Base-by-base conservation (phyloP, 306 rosid genomes). In the Carpinus fangiana region DNA sequence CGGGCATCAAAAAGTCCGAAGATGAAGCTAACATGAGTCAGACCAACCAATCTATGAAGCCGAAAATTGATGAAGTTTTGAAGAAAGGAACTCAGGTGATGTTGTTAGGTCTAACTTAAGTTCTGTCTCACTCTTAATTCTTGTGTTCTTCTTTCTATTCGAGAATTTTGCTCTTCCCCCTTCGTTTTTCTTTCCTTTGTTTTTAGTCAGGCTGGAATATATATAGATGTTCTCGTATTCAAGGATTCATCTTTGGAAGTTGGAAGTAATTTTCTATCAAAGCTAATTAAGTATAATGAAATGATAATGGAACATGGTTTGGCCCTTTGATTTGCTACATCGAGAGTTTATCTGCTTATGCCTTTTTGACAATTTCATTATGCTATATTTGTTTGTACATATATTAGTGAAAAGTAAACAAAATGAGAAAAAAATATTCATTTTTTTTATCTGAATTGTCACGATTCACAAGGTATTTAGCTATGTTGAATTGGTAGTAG, bases 1-100 rank as follows among this genome's bases (percentile, higher is more conserved):
- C n/a, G 46, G 88, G 34, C n/a, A 78, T 72, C 21, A 84, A 80
- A 57, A 89, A 75, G 78, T 55, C 73, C n/a, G 91, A 86, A 81
- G 65, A 72, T n/a, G 84, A 80, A 80, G 68, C 69, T 53, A 76
- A 78, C 57, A 21, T 74, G 12, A 46, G 72, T 53, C 90, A 81
- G 77, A 81, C 26, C 46, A 86, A 74, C 56, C 86, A 81, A 54
- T 67, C 70, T 41, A 78, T 73, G 70, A 84, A 79, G 76, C 83
- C 80, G 55, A 73, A 84, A 79, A 81, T 81, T 46, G 83, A 85
- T 84, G 87, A 84, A 75, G 74, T 79, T 57, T 81, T 79, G 2
- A 82, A 89, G 70, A 79, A 88, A 72, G 94, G 88, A 64, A 62
- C 85, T 78, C 84, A 84, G 94, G 89, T 86, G 72, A 82, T 67